phyloP scores from a whole-genome alignment of 371 early-diverging fungal genomes.

The Apophysomyces trapeziformis region DNA sequence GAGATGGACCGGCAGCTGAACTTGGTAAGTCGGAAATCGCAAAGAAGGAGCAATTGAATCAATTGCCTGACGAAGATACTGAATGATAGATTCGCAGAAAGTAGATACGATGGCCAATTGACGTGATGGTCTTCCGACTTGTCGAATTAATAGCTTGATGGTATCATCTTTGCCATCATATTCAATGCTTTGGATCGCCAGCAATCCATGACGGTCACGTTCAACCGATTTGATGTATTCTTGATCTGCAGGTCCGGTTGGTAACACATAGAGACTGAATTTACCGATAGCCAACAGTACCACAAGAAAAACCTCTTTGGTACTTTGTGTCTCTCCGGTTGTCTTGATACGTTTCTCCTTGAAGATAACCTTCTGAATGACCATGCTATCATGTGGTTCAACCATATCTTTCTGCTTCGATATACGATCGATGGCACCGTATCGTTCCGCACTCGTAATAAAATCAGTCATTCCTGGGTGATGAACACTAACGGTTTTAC shows the following conservation, averaged over 20 bases:
- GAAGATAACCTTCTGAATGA: constrained; percentile 41
- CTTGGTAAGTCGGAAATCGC: constrained; percentile 15
- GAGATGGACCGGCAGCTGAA: constrained; percentile 25
- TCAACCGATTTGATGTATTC: constrained; percentile 37
- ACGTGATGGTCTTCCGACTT: constrained; percentile 24
- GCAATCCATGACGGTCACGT: constrained; percentile 43
- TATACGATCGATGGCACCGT: constrained; percentile 32
- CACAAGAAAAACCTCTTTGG: constrained; percentile 35
- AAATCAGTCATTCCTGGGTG: constrained; percentile 22
- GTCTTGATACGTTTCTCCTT: constrained; percentile 36
- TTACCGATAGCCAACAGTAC: constrained; percentile 47
- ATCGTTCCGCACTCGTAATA: constrained; percentile 26
- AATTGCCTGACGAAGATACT: constrained; percentile 36
- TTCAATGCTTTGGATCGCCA: constrained; percentile 35
- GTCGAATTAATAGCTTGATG: constrained; percentile 33
- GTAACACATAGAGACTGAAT: constrained; percentile 45
- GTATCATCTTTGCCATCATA: constrained; percentile 41
- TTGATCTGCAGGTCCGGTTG: constrained; percentile 19
- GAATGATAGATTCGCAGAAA: constrained; percentile 38
- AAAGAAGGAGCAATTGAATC: constrained; percentile 25
- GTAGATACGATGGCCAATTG: constrained; percentile 37
- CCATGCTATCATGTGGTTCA: constrained; percentile 27
- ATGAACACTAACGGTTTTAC: constrained; percentile 25
- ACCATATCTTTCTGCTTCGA: constrained; percentile 37
- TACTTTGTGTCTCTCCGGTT: constrained; percentile 7